Percentiles rank a stretch among this genome's conserved stretches.
Conservation (phyloP, 345 rosid species). For the Eucalyptus curtisii region DNA sequence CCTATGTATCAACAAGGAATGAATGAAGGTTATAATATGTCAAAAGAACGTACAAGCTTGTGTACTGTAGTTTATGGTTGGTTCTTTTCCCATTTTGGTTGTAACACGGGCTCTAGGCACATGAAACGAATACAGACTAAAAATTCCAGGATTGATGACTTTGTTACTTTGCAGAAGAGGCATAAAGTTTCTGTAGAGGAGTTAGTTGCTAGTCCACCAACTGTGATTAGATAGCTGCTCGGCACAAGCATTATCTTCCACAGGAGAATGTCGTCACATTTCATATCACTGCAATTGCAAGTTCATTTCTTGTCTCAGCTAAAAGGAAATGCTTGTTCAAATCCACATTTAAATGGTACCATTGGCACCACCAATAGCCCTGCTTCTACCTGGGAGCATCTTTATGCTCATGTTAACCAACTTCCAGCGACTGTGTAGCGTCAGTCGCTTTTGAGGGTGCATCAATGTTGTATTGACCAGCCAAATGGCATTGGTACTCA, state of each 20-base stretch:
- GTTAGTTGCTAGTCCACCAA: not conserved
- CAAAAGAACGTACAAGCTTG: no score
- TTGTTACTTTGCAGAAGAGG: no score
- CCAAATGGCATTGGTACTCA: not conserved
- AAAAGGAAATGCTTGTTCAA: not conserved
- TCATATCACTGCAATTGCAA: not conserved
- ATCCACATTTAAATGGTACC: not conserved
- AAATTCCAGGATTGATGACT: no score
- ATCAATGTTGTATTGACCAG: not conserved
- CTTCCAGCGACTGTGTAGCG: not conserved
- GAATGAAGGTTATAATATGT: no score
- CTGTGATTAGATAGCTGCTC: not conserved
- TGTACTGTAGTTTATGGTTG: no score
- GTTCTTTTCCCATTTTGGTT: constrained; percentile 22
- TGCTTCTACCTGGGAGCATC: not conserved
- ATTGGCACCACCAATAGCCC: not conserved
- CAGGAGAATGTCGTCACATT: not conserved
- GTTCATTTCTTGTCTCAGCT: not conserved
- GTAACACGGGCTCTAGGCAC: no score
- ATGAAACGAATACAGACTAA: no score
- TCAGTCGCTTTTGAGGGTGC: not conserved
- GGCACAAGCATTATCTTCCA: not conserved
- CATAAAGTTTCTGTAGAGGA: no score
- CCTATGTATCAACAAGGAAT: no score
- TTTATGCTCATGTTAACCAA: not conserved